Base-by-base conservation (phyloP, 208 protist genomes). In the Polymyxa betae region DNA sequence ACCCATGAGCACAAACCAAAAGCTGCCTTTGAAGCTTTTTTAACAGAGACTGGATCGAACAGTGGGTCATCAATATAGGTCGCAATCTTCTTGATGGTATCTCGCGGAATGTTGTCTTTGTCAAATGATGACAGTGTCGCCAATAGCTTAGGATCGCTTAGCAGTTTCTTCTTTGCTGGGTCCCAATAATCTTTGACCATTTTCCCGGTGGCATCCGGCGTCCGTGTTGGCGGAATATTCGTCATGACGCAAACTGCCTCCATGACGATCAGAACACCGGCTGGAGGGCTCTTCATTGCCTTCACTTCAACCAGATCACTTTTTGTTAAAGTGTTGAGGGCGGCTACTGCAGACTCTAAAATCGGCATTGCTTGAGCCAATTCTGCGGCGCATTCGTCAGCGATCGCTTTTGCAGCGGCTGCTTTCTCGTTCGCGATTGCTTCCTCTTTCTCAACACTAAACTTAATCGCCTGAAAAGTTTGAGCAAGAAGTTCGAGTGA, bases 1-100 rank as follows among this genome's bases (percentile, higher is more conserved):
- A 66, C 44, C 98, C 98, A 99, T 95, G 97, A 95, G 94, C 97
- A 99, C 12, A 99, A 92, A 66, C 97, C 97, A 92, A 95, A 94
- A 16, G 96, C 96, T 5, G 98, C 98, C 82, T 96, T 96, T 0
- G 98, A 99, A 87, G 98, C 98, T 38, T 92, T 94, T 0, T 78
- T 91, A 0, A 97, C 91, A 29, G 82, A 45, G 16, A 91, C 94
- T 20, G 94, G 92, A 16, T 41, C 64, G 64, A 95, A 96, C 24
- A 93, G 93, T 24, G 44, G 52, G 38, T 88, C 16, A 78, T 95
- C 96, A 29, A 97, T 97, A 92, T 96, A 98, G 94, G 98, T 98
- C 89, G 96, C 94, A 45, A 99, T 95, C 78, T 96, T 94, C 66
- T 95, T 93, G 77, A 98, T 95, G 77, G 94, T 94, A 68, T 93